Percentiles rank a stretch among this genome's conserved stretches.
Conservation (phyloP, 495 filamentous ascomycete genomes). For the Mytilinidion resinicola region DNA sequence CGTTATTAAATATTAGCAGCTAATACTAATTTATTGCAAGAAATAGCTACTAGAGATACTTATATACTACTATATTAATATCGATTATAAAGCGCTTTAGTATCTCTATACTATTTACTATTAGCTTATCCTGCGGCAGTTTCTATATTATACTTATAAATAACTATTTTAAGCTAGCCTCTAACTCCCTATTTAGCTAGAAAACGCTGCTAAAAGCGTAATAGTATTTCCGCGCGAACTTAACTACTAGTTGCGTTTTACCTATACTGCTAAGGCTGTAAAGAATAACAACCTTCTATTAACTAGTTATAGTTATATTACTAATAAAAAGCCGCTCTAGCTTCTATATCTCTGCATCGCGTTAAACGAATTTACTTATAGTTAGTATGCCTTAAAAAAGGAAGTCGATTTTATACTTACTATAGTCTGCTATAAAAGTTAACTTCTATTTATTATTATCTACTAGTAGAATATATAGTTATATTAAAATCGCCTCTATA, state of each 20-base stretch:
- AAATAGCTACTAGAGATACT: constrained; percentile 34
- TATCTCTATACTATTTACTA: neutral
- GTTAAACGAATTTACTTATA: neutral
- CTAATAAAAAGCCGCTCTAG: neutral
- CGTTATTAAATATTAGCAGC: constrained; percentile 32
- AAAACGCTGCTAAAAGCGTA: constrained; percentile 8
- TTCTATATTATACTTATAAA: constrained; percentile 3
- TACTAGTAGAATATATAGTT: neutral
- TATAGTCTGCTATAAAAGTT: neutral
- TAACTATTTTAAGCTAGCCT: constrained; percentile 7
- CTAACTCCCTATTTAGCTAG: constrained; percentile 8
- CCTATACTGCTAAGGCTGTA: neutral
- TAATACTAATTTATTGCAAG: constrained; percentile 26
- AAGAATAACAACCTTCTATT: neutral
- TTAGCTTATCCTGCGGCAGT: constrained; percentile 2
- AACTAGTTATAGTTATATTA: neutral
- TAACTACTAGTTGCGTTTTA: neutral
- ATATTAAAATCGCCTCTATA: neutral
- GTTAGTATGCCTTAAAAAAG: neutral
- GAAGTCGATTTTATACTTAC: neutral
- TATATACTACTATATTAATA: constrained; percentile 22
- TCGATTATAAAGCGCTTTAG: neutral
- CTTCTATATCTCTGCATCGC: neutral
- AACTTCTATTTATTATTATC: neutral
- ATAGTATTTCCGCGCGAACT: constrained; percentile 7